Conservation (phyloP, 2,329 filamentous ascomycete genomes). For the Trichoderma cornu-damae region DNA sequence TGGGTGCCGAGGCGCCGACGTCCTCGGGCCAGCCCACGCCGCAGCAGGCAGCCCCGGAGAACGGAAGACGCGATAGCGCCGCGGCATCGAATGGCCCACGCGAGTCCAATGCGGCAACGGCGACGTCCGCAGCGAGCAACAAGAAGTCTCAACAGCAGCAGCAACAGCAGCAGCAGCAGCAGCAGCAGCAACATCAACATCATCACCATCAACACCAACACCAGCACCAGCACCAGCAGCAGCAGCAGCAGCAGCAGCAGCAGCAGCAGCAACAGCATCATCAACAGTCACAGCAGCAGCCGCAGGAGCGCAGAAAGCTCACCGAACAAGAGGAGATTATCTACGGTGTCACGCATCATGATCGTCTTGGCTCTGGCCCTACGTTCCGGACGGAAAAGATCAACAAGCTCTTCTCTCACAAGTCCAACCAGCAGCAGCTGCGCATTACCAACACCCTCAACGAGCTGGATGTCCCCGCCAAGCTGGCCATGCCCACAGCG, state of each 20-base stretch:
- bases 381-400: slow-evolving; percentile 84
- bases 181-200: slow-evolving; percentile 29
- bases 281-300: slow-evolving; percentile 34
- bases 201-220: slow-evolving; percentile 28
- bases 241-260: slow-evolving; percentile 35
- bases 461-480: slow-evolving; percentile 64
- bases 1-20: slow-evolving; percentile 50
- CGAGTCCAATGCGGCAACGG: slow-evolving; percentile 33
- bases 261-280: slow-evolving; percentile 44
- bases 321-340: slow-evolving; percentile 68
- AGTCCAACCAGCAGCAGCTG: slow-evolving; percentile 68
- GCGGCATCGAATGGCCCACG: slow-evolving; percentile 40
- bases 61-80: slow-evolving; percentile 50
- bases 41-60: slow-evolving; percentile 34
- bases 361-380: slow-evolving; percentile 78
- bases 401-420: slow-evolving; percentile 71
- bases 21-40: slow-evolving; percentile 37
- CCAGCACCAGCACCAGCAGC: slow-evolving; percentile 29
- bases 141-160: slow-evolving; percentile 41
- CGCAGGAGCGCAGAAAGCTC: slow-evolving; percentile 62
- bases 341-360: slow-evolving; percentile 81
- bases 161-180: slow-evolving; percentile 31
- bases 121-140: slow-evolving; percentile 43
- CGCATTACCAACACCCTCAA: slow-evolving; percentile 68
- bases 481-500: slow-evolving; percentile 70